Evolutionary conservation across 1,284 basidiomycete species (phyloP).

Genomic region (Cystobasidiaceae sp.): DNA sequence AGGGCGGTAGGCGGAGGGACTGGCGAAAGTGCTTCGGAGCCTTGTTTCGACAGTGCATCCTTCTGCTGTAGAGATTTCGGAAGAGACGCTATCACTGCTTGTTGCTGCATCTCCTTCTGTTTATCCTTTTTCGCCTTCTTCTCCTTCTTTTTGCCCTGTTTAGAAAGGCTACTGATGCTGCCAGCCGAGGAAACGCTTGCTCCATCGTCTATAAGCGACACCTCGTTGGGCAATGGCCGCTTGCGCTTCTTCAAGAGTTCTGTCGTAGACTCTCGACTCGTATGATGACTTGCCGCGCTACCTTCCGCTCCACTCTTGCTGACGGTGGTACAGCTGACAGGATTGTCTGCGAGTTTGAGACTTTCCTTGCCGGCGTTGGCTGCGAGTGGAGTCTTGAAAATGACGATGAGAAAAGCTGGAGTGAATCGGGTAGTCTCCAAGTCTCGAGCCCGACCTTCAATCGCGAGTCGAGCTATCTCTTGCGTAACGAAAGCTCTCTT

Average conservation of each 20-base stretch:
- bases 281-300: not conserved
- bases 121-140: not conserved
- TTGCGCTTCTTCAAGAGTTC: constrained; percentile 2
- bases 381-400: not conserved
- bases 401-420: not conserved
- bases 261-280: not conserved
- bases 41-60: not conserved
- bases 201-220: not conserved
- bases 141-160: constrained; percentile 3
- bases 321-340: too few species aligned
- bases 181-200: not conserved
- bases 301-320: too few species aligned
- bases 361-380: too few species aligned
- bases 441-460: not conserved
- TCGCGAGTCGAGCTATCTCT: not conserved
- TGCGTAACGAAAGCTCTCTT: not conserved
- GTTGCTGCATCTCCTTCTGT: not conserved
- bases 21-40: not conserved
- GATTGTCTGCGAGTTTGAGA: too few species aligned
- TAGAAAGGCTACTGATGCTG: not conserved
- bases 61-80: not conserved
- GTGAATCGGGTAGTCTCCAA: constrained; percentile 4
- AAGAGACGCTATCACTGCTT: too few species aligned
- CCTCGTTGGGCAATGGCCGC: not conserved
- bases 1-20: not conserved